These are phyloP conservation scores for Pascua sp. DNA, from an alignment of 1,284 basidiomycete species.

Conservation along the genomic window DNA sequence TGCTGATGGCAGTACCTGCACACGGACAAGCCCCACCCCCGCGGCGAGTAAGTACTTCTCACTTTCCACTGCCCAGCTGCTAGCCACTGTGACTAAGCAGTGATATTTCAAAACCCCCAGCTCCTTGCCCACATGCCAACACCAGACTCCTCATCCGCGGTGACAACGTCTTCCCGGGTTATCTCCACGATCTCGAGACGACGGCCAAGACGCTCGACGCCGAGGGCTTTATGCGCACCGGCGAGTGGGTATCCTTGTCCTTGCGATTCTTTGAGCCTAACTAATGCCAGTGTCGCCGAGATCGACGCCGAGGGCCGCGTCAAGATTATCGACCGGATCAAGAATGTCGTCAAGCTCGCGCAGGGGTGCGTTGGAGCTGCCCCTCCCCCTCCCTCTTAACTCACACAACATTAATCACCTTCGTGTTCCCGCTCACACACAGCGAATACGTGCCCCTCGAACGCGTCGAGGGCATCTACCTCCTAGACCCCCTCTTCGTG, in stretches of 20 bases:
- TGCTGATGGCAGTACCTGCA: constrained; percentile 60
- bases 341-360: constrained; percentile 97
- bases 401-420: too few relatives aligned
- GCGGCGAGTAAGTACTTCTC: constrained; percentile 62
- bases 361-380: constrained; percentile 58
- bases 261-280: not conserved
- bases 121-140: too few relatives aligned
- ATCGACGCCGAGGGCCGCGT: constrained; percentile 76
- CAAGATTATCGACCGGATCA: constrained; percentile 91
- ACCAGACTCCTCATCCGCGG: constrained; percentile 64
- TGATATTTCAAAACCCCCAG: too few relatives aligned
- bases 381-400: too few relatives aligned
- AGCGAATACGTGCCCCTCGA: constrained; percentile 97
- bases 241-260: constrained; percentile 55
- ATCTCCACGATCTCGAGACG: constrained; percentile 57
- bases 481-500: constrained; percentile 64
- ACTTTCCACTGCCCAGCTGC: too few relatives aligned
- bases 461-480: constrained; percentile 83
- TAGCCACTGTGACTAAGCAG: too few relatives aligned
- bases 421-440: not conserved
- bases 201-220: constrained; percentile 57
- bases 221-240: constrained; percentile 87
- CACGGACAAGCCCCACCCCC: constrained; percentile 83
- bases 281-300: constrained; percentile 57
- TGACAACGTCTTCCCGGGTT: constrained; percentile 60